Percentiles rank a stretch among this genome's conserved stretches.
Conservation (phyloP, 768 basidiomycete genomes). For the Tremella yokohamensis region DNA sequence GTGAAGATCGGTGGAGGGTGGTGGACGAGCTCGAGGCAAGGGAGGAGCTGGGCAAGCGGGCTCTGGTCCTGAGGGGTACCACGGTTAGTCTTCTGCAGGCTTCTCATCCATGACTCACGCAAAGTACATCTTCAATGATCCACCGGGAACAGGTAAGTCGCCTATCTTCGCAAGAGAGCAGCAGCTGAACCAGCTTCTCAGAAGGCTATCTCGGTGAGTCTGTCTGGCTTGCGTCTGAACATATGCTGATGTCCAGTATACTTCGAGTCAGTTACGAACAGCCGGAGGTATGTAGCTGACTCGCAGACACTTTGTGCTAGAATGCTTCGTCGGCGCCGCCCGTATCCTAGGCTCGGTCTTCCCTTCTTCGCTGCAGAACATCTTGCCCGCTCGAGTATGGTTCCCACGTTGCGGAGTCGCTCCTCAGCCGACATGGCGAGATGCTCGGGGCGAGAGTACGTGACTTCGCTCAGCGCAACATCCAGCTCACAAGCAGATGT, state of each 20-base stretch:
- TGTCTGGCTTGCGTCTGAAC: background rate
- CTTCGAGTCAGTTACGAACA: constrained; percentile 14
- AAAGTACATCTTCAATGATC: constrained; percentile 43
- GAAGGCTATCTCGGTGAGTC: constrained; percentile 28
- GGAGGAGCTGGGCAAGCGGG: constrained; percentile 33
- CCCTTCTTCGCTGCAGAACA: background rate
- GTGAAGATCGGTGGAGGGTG: constrained; percentile 36
- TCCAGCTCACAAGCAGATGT: constrained; percentile 25
- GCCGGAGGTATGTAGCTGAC: constrained; percentile 1
- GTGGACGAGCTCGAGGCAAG: constrained; percentile 20
- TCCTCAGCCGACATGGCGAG: constrained; percentile 25
- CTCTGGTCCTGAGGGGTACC: constrained; percentile 26
- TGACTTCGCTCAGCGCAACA: background rate
- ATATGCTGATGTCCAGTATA: constrained; percentile 14
- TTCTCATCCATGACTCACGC: background rate
- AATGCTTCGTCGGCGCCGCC: constrained; percentile 39
- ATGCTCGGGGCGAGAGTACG: constrained; percentile 7
- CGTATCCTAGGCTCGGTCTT: constrained; percentile 24
- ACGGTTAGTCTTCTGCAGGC: constrained; percentile 25
- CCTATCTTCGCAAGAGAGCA: background rate
- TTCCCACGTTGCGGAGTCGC: constrained; percentile 30
- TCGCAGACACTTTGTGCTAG: constrained; percentile 36
- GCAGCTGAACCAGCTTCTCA: background rate
- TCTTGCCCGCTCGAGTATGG: constrained; percentile 31
- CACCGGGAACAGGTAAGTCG: constrained; percentile 24